Conservation (phyloP, 805 yeast species). For the Zygosaccharomyces rouxii region DNA sequence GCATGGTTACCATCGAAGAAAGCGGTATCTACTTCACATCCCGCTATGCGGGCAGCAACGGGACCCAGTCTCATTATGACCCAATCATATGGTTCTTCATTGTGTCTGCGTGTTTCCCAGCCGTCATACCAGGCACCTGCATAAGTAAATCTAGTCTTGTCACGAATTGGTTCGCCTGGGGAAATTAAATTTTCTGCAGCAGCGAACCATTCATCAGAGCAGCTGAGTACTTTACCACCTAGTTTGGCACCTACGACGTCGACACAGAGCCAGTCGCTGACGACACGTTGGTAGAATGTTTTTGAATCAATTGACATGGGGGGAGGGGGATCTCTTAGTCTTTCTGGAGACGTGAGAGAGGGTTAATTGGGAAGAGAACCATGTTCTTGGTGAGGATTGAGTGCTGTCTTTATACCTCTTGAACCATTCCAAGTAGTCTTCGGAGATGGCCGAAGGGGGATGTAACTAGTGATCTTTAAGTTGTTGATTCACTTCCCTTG, state of each 20-base stretch:
- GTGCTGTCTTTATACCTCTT: not conserved
- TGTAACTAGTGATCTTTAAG: not conserved
- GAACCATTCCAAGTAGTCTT: not conserved
- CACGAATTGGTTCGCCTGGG: slow-evolving; percentile 76
- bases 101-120: slow-evolving; percentile 97
- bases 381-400: not conserved
- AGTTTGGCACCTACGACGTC: slow-evolving; percentile 83
- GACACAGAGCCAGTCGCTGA: slow-evolving; percentile 20
- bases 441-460: slow-evolving; percentile 2
- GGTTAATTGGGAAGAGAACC: not conserved
- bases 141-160: slow-evolving; percentile 69
- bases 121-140: slow-evolving; percentile 99
- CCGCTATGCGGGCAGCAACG: slow-evolving; percentile 65
- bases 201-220: slow-evolving; percentile 94
- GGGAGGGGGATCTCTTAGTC: not conserved
- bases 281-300: slow-evolving; percentile 2
- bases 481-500: not conserved
- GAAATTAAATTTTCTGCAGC: slow-evolving; percentile 82
- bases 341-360: not conserved
- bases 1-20: slow-evolving; percentile 95
- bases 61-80: slow-evolving; percentile 82
- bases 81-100: slow-evolving; percentile 80
- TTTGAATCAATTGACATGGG: not conserved
- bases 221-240: slow-evolving; percentile 68
- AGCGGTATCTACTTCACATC: slow-evolving; percentile 89